Conservation (phyloP, 371 early-diverging fungal genomes). For the Thermomucor indicae-seudaticae region DNA sequence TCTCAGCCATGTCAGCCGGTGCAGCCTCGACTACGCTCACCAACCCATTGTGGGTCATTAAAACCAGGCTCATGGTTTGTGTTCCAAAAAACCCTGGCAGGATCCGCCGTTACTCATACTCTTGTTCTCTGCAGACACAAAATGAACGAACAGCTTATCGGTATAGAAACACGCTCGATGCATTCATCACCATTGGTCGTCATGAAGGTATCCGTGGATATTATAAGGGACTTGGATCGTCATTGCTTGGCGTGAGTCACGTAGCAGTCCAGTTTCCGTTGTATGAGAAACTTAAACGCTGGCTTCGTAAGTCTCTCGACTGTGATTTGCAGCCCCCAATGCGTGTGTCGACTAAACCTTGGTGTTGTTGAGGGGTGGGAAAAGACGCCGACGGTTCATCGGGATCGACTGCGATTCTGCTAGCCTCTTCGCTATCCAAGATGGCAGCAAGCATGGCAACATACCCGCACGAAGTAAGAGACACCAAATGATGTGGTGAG, state of each 20-base stretch:
- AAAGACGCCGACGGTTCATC: constrained; percentile 15
- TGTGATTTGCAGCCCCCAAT: neutral
- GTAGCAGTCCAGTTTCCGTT: constrained; percentile 94
- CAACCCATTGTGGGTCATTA: constrained; percentile 94
- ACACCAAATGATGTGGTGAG: no score
- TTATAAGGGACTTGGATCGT: constrained; percentile 88
- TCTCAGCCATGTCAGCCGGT: constrained; percentile 86
- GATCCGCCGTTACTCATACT: neutral
- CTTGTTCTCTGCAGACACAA: constrained; percentile 56
- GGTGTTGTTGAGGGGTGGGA: constrained; percentile 1
- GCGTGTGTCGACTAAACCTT: neutral
- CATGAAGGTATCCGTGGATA: constrained; percentile 76
- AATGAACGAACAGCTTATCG: constrained; percentile 62
- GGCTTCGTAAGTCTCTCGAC: constrained; percentile 45
- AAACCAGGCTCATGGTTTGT: constrained; percentile 91
- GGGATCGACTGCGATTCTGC: constrained; percentile 58
- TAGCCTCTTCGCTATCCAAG: constrained; percentile 83
- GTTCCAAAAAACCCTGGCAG: constrained; percentile 14
- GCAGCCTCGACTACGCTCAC: constrained; percentile 73
- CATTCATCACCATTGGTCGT: constrained; percentile 62
- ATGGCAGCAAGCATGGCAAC: constrained; percentile 84
- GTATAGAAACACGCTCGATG: constrained; percentile 71
- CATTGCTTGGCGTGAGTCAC: constrained; percentile 89
- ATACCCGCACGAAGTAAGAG: constrained; percentile 71
- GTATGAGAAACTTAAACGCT: constrained; percentile 84